Conservation (phyloP, 2,329 filamentous ascomycete species). For the Amauroascus verrucosus region DNA sequence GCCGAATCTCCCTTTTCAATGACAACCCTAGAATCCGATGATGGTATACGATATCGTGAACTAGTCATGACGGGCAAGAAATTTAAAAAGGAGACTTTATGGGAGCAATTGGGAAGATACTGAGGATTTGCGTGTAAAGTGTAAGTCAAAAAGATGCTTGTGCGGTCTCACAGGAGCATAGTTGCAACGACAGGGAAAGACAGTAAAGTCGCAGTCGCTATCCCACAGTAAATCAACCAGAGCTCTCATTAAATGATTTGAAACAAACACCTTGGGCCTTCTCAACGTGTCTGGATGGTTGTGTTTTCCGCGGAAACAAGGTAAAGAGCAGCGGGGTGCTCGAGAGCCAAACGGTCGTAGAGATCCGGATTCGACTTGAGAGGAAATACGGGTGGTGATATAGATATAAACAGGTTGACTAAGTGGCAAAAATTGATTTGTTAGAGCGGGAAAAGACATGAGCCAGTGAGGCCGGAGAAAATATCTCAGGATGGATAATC, state of each 20-base stretch:
- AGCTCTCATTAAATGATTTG: too few relatives aligned
- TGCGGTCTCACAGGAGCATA: not conserved
- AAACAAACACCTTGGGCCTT: too few relatives aligned
- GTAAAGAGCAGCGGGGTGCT: too few relatives aligned
- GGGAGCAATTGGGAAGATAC: not conserved
- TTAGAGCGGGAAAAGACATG: not conserved
- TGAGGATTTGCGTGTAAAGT: not conserved
- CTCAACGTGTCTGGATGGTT: too few relatives aligned
- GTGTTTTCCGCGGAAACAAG: too few relatives aligned
- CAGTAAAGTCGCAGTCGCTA: too few relatives aligned
- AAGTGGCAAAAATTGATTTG: not conserved
- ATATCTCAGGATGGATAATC: not conserved
- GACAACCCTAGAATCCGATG: conserved; percentile 26
- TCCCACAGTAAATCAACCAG: too few relatives aligned
- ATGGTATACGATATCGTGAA: conserved; percentile 27
- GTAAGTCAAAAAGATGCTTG: not conserved
- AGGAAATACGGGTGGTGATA: too few relatives aligned
- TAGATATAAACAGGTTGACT: not conserved
- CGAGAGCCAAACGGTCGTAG: too few relatives aligned
- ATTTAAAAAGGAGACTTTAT: not conserved
- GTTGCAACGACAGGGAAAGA: too few relatives aligned
- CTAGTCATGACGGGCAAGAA: conserved; percentile 21
- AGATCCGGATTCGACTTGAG: too few relatives aligned
- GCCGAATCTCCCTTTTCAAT: conserved; percentile 34
- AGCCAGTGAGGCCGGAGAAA: not conserved